Evolutionary conservation across 352 stramenopile species (phyloP).

Genomic region (Labyrinthula sp.): DNA sequence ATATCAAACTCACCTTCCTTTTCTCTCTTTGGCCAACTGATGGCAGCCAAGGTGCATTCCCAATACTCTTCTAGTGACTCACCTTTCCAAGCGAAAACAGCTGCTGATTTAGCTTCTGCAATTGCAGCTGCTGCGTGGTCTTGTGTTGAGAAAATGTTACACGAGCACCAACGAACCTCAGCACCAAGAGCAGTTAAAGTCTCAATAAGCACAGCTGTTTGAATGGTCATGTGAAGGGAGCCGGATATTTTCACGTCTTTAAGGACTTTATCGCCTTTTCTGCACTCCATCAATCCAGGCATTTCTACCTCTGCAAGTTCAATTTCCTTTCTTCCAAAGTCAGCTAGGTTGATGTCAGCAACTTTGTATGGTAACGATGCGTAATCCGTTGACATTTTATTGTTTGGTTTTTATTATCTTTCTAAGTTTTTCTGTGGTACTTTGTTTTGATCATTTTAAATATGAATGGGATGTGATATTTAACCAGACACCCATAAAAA

Average conservation of each 20-base stretch:
- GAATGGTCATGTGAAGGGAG: constrained; percentile 97
- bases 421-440: background rate
- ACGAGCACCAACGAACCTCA: constrained; percentile 92
- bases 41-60: constrained; percentile 92
- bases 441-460: constrained; percentile 2
- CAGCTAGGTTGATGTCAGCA: constrained; percentile 87
- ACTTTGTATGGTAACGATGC: constrained; percentile 37
- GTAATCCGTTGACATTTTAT: constrained; percentile 29
- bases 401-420: constrained; percentile 1
- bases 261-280: constrained; percentile 75
- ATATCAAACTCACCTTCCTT: constrained; percentile 84
- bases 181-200: constrained; percentile 81
- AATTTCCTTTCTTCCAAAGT: constrained; percentile 95
- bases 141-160: constrained; percentile 98
- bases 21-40: constrained; percentile 84
- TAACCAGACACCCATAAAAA: too few species aligned
- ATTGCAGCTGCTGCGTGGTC: constrained; percentile 91
- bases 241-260: constrained; percentile 69
- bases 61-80: constrained; percentile 94
- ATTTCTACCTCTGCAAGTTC: constrained; percentile 93
- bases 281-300: constrained; percentile 88
- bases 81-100: constrained; percentile 95
- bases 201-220: constrained; percentile 95
- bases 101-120: constrained; percentile 70
- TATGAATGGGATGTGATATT: too few species aligned